phyloP scores from a whole-genome alignment of 352 stramenopile species.

The Pythium biforme region DNA sequence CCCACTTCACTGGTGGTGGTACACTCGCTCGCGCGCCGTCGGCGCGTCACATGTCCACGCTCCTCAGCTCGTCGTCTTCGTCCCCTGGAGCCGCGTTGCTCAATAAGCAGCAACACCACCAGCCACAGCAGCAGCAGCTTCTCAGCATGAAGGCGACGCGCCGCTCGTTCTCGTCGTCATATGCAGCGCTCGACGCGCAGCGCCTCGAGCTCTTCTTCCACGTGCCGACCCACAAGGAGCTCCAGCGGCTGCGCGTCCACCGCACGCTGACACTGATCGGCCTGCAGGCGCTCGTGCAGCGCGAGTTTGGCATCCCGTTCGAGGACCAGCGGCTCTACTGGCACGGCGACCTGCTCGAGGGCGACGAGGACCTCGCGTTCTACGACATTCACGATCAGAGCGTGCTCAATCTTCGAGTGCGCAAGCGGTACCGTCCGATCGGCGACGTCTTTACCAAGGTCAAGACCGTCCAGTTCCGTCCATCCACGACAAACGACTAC shows the following conservation, averaged over 20 bases:
- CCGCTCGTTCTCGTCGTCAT: constrained; percentile 21
- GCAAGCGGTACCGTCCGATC: constrained; percentile 54
- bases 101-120: constrained; percentile 20
- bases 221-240: constrained; percentile 30
- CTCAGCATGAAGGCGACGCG: constrained; percentile 8
- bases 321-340: constrained; percentile 63
- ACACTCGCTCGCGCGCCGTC: constrained; percentile 5
- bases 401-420: constrained; percentile 43
- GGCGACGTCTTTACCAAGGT: constrained; percentile 66
- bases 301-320: constrained; percentile 54
- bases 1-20: too few relatives aligned
- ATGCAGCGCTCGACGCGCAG: constrained; percentile 22
- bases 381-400: constrained; percentile 59
- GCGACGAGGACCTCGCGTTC: constrained; percentile 53
- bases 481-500: constrained; percentile 40
- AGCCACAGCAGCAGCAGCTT: constrained; percentile 17
- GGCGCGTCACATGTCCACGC: constrained; percentile 2
- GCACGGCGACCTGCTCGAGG: constrained; percentile 55
- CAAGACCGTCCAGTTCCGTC: constrained; percentile 45
- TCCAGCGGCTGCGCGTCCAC: constrained; percentile 42
- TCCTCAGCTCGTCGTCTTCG: neutral
- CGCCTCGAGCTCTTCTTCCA: constrained; percentile 58
- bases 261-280: constrained; percentile 49
- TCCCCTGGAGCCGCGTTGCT: neutral
- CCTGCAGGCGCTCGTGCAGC: constrained; percentile 55